Conservation (phyloP, 192 early-diverging fungal genomes). For the Jimgerdemannia flammicorona region DNA sequence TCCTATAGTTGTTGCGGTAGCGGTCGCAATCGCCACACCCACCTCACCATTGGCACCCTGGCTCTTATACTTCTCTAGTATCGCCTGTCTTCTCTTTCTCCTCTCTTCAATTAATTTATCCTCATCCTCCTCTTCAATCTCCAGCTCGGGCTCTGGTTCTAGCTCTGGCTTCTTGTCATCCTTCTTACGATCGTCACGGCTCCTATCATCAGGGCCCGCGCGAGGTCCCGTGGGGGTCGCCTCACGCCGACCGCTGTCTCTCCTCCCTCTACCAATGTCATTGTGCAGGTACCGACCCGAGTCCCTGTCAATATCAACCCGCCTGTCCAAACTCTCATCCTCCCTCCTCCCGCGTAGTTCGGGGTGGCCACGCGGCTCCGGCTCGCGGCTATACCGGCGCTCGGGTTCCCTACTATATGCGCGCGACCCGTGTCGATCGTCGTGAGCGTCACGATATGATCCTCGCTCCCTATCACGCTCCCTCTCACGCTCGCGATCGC, state of each 20-base stretch:
- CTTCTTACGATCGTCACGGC: neutral
- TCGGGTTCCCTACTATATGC: neutral
- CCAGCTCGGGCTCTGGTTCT: conserved; percentile 10
- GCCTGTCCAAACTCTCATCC: neutral
- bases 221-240: neutral
- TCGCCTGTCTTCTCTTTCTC: conserved; percentile 68
- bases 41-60: conserved; percentile 21
- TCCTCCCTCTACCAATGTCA: neutral
- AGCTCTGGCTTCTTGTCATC: conserved; percentile 15
- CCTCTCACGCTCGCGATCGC: neutral
- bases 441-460: neutral
- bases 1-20: conserved; percentile 1
- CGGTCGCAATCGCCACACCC: conserved; percentile 13
- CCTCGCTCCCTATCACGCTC: neutral
- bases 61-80: conserved; percentile 67
- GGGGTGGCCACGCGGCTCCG: neutral
- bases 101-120: conserved; percentile 82
- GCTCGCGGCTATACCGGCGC: neutral
- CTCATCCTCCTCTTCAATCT: conserved; percentile 65
- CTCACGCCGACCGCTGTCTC: neutral
- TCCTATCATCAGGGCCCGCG: neutral
- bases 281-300: neutral
- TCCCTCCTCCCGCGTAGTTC: neutral
- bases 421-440: neutral
- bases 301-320: neutral